A percentile compares a stretch with the other conserved stretches of the same genome.
Evolutionary conservation across 2,329 filamentous ascomycete genomes (phyloP).

Genomic region (Beauveria pseudobassiana): DNA sequence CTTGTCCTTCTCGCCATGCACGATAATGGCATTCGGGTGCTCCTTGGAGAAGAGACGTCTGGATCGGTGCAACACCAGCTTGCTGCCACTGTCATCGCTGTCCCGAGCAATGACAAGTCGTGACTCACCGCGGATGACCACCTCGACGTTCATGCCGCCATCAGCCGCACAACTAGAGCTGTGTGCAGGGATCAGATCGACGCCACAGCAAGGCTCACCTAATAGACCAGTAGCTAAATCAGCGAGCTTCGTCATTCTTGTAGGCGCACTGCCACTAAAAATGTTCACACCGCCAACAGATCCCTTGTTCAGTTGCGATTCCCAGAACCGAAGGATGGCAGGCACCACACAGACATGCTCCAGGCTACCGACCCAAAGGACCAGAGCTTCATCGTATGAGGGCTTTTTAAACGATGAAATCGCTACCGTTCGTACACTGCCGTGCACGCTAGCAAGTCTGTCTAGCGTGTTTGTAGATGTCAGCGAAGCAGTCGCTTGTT

Average conservation of each 20-base stretch:
- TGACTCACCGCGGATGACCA: slow-evolving; percentile 48
- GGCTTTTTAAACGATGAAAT: slow-evolving; percentile 36
- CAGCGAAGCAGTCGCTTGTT: slow-evolving; percentile 41
- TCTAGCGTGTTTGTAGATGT: slow-evolving; percentile 38
- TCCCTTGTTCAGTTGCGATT: slow-evolving; percentile 47
- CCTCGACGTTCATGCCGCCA: slow-evolving; percentile 42
- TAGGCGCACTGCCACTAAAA: slow-evolving; percentile 47
- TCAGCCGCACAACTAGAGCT: slow-evolving; percentile 19
- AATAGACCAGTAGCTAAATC: slow-evolving; percentile 47
- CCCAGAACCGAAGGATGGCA: slow-evolving; percentile 50
- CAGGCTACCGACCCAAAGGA: slow-evolving; percentile 48
- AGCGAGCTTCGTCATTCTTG: slow-evolving; percentile 47
- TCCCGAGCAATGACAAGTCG: slow-evolving; percentile 48
- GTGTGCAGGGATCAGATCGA: slow-evolving; percentile 35
- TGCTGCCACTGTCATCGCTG: slow-evolving; percentile 39
- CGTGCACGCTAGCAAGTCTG: slow-evolving; percentile 42
- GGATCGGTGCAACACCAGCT: slow-evolving; percentile 32
- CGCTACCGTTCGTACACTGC: slow-evolving; percentile 43
- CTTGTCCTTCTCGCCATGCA: slow-evolving; percentile 38
- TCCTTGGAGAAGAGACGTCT: slow-evolving; percentile 30
- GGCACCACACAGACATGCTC: slow-evolving; percentile 53
- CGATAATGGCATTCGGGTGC: slow-evolving; percentile 46
- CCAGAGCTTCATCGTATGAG: slow-evolving; percentile 44
- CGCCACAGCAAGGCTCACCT: slow-evolving; percentile 49
- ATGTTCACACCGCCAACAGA: slow-evolving; percentile 45